Evolutionary conservation across 2,329 filamentous ascomycete species (phyloP), one percentile per base, ranked within the genome.

Genomic region (Colletotrichum echinochloae): DNA sequence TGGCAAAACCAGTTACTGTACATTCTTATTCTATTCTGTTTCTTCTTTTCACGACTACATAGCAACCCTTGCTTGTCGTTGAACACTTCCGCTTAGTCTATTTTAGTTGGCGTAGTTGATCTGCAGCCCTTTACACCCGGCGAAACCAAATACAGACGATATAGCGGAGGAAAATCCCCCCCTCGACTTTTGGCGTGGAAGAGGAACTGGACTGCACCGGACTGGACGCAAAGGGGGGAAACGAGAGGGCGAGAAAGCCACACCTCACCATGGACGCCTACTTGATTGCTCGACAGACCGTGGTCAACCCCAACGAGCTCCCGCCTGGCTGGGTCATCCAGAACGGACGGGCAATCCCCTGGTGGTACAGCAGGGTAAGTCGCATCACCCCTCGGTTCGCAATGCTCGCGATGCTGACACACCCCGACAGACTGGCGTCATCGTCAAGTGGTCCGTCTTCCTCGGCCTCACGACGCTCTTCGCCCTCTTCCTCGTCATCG

Each of bases 381-480:
- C 14, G 39, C 39, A 18, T 63, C 60, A 41, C 55, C 44, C 23
- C 20, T 28, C 26, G 14, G 18, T 65, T 23, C 60, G 9, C 14
- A n/a, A 49, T 28, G 8, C 20, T 46, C 5, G 35, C 23, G 3
- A 2, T 35, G 44, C 39, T 37, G 52, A 74, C 71, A 74, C 64
- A 54, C 18, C 37, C 20, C 5, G 35, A 20, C 71, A 92, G 89
- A 86, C 85, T 44, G 91, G 89, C 66, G 80, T 86, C 66, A 90
- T 91, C 68, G 83, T 94, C 75, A 92, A 93, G 80, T 95, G 92
- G 88, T 85, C 87, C 56, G 81, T 95, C 70, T 89, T 95, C 76
- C 86, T 88, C 71, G 81, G 84, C 72, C 78, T 95, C 73, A 83
- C 93, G 75, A 69, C 86, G 65, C 66, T 89, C 70, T 80, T 93